phyloP scores from a whole-genome alignment of 2,329 filamentous ascomycete genomes.

The Boeremia exigua region DNA sequence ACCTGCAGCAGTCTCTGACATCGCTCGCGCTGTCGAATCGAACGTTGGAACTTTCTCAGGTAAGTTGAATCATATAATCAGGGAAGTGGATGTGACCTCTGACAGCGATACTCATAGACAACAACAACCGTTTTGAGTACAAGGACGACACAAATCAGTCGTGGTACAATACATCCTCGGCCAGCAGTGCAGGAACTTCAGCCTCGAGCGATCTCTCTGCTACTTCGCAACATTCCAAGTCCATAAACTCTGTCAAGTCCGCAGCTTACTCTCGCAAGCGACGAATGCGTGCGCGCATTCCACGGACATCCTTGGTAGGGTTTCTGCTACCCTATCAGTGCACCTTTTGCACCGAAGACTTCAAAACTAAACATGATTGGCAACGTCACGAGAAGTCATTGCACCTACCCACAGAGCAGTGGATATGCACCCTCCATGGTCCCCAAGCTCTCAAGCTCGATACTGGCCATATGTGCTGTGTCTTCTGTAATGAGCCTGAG shows the following conservation, averaged over 20 bases:
- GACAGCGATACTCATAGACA: neutral
- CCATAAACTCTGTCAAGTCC: neutral
- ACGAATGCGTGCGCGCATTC: conserved; percentile 14
- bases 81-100: neutral
- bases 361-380: conserved; percentile 41
- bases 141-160: conserved; percentile 4
- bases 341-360: conserved; percentile 40
- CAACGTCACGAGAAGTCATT: conserved; percentile 39
- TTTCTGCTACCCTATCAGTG: conserved; percentile 33
- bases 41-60: conserved; percentile 5
- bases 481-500: conserved; percentile 12
- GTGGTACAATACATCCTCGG: conserved; percentile 23
- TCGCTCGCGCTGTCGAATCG: conserved; percentile 34
- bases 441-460: conserved; percentile 9
- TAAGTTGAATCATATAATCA: neutral
- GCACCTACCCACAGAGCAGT: conserved; percentile 36
- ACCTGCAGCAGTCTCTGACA: conserved; percentile 29
- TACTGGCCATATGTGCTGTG: conserved; percentile 14
- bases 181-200: conserved; percentile 33
- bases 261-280: conserved; percentile 6
- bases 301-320: conserved; percentile 12
- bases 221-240: conserved; percentile 8
- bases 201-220: conserved; percentile 29
- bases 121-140: neutral
- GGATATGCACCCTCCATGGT: conserved; percentile 26